Base-by-base conservation (phyloP, 1,139 yeast species). In the Hansenula lynferdii region DNA sequence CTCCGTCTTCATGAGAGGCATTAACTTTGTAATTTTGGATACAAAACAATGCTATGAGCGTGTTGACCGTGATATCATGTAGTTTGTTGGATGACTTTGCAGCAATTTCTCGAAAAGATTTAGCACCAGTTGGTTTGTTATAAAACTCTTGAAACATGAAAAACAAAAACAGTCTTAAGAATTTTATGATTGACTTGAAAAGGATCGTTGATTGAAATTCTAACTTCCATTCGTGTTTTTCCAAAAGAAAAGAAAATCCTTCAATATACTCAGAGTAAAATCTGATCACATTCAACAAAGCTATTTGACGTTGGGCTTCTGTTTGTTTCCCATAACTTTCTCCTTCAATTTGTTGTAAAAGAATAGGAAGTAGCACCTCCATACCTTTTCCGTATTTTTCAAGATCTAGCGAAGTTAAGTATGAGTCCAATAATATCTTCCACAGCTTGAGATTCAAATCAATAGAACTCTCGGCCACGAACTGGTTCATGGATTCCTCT, bases 371-470 rank as follows among this genome's bases (percentile, higher is more conserved):
- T 9, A 77, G 75, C 28, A 67, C 58, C 38, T 75, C 73, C 50
- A 82, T 75, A 0, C 87, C 87, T n/a, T 57, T 53, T 40, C 75
- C 69, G 28, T 77, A 67, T 28, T 69, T 66, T 0, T 49, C 50
- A 12, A 65, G 42, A 34, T 75, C 65, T 0, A 67, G 60, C 5
- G 63, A 58, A 11, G 62, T 65, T 8, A 67, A 61, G 50, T 85
- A 87, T 40, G 75, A 75, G 45, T 75, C 77, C 31, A 86, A 69
- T 15, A 92, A 64, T 19, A 85, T 69, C 34, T 77, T 75, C 97
- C 97, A 90, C 4, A 92, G 63, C 40, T 79, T 79, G 28, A 87
- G 63, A 40, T 75, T 77, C 60, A 89, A 72, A 28, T 79, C 82
- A 17, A 83, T 66, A 0, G 92, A 76, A 0, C 95, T 79, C 12